Evolutionary conservation across 1,284 basidiomycete species (phyloP).

Genomic region (Rhizoctonia solani): DNA sequence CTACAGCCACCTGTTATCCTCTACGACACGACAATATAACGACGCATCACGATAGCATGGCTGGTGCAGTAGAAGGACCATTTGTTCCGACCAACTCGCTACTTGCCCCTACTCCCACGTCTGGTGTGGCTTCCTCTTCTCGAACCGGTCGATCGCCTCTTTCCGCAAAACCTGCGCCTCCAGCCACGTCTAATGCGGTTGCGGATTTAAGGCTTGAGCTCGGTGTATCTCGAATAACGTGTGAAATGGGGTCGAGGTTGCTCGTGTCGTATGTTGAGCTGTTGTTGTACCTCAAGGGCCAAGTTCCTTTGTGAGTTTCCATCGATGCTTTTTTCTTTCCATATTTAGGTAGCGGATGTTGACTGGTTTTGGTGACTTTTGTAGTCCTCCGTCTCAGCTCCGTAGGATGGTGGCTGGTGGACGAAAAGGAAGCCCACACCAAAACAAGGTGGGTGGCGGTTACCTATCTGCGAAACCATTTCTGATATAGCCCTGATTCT

Average conservation of each 20-base stretch:
- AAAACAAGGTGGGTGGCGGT: not conserved
- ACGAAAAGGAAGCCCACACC: constrained; percentile 5
- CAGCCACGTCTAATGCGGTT: not conserved
- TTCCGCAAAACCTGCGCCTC: too few species aligned
- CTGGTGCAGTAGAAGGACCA: not conserved
- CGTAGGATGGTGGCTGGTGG: constrained; percentile 16
- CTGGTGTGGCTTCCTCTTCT: not conserved
- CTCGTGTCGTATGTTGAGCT: constrained; percentile 14
- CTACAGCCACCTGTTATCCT: too few species aligned
- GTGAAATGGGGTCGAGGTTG: constrained; percentile 14
- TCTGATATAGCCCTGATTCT: not conserved
- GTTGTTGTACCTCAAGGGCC: constrained; percentile 19
- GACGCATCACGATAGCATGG: not conserved
- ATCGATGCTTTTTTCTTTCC: not conserved
- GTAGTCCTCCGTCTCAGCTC: constrained; percentile 9
- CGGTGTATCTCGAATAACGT: not conserved
- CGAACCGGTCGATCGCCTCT: not conserved
- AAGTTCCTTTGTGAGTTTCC: constrained; percentile 25
- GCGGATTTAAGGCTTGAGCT: not conserved
- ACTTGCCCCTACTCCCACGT: not conserved
- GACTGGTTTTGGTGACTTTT: not conserved
- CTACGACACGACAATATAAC: not conserved
- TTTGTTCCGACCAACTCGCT: not conserved
- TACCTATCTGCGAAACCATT: not conserved
- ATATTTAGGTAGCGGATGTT: not conserved